phyloP scores from a whole-genome alignment of 768 basidiomycete genomes.

The Phylloporus sp. region DNA sequence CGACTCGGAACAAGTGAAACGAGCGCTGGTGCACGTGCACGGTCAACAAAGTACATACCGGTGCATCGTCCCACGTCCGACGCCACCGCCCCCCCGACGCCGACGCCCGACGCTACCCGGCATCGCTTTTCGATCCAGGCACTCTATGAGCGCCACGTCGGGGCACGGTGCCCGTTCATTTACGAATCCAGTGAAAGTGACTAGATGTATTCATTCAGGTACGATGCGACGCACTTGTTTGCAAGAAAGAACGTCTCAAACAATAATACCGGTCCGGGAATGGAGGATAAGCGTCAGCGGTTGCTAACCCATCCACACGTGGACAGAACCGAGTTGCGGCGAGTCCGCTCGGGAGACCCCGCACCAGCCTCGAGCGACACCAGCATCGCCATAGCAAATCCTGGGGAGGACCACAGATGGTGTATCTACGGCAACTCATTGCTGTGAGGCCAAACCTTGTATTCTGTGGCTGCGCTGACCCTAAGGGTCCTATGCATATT shows the following conservation, averaged over 20 bases:
- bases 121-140: no score
- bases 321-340: no score
- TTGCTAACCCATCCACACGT: no score
- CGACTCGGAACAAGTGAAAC: no score
- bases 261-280: no score
- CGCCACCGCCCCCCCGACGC: neutral
- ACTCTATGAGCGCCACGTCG: no score
- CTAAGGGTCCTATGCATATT: slow-evolving; percentile 12
- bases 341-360: no score
- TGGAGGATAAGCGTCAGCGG: no score
- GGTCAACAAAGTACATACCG: neutral
- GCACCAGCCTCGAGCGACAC: no score
- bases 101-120: neutral
- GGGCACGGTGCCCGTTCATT: neutral
- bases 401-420: neutral
- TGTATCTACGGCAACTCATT: slow-evolving; percentile 1
- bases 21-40: neutral
- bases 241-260: no score
- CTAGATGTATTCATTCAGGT: neutral
- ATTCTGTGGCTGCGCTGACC: slow-evolving; percentile 8
- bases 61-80: neutral
- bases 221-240: no score
- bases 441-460: neutral
- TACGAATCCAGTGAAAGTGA: neutral
- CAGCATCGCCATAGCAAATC: neutral